A percentile compares a stretch with the other conserved stretches of the same genome.
Conservation (phyloP, 805 yeast genomes). For the Pichia nanzhaoensis region DNA sequence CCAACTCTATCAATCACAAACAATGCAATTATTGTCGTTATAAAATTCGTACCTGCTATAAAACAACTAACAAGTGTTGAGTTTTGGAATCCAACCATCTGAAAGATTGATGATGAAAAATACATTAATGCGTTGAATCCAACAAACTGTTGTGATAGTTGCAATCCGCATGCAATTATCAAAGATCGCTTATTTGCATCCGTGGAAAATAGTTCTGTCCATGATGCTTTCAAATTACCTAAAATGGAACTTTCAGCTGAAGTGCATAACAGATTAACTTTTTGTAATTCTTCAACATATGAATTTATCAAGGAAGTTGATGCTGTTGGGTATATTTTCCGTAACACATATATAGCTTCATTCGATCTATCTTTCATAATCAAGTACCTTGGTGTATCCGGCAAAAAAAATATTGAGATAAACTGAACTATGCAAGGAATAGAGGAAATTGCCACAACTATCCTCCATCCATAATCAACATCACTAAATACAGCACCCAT, state of each 20-base stretch:
- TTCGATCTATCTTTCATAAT: slow-evolving; percentile 37
- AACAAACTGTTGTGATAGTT: slow-evolving; percentile 50
- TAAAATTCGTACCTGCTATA: slow-evolving; percentile 50
- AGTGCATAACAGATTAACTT: slow-evolving; percentile 26
- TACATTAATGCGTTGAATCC: slow-evolving; percentile 56
- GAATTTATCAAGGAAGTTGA: slow-evolving; percentile 33
- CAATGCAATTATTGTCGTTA: slow-evolving; percentile 44
- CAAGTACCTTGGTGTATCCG: slow-evolving; percentile 50
- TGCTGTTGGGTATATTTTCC: slow-evolving; percentile 33
- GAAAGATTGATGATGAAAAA: slow-evolving; percentile 48
- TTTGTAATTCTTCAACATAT: slow-evolving; percentile 38
- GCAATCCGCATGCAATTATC: slow-evolving; percentile 49
- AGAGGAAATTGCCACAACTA: slow-evolving; percentile 44
- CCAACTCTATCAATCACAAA: slow-evolving; percentile 46
- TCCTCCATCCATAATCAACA: slow-evolving; percentile 44
- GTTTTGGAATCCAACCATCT: slow-evolving; percentile 45
- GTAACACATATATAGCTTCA: slow-evolving; percentile 35
- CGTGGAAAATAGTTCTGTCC: slow-evolving; percentile 35
- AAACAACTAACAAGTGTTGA: slow-evolving; percentile 49
- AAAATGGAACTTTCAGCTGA: slow-evolving; percentile 13
- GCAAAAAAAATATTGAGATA: slow-evolving; percentile 39
- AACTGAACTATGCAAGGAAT: slow-evolving; percentile 45
- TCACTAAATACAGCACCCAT: slow-evolving; percentile 43
- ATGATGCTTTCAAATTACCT: slow-evolving; percentile 29
- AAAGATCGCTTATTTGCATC: slow-evolving; percentile 46